Conservation (phyloP, 73 alveolate species). For the Paramecium biaurelia region DNA sequence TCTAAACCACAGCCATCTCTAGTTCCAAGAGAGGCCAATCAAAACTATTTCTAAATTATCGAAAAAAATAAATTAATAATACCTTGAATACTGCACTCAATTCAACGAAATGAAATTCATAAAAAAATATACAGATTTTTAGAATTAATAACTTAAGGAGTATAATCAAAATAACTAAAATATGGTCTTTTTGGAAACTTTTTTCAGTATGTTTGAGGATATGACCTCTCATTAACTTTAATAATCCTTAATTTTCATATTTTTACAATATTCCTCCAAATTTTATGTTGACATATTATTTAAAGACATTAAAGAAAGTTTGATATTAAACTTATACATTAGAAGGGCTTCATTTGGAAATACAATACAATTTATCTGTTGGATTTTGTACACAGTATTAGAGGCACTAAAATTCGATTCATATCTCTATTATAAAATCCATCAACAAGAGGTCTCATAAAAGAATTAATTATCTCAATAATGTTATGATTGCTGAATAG, state of each 20-base stretch:
- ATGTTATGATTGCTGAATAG: background rate
- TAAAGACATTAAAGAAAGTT: conserved; percentile 18
- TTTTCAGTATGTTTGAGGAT: conserved; percentile 37
- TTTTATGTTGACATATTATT: background rate
- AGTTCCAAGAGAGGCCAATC: conserved; percentile 43
- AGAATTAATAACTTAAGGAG: background rate
- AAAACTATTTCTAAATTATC: background rate
- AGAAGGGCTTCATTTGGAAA: conserved; percentile 36
- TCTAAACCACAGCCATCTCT: background rate
- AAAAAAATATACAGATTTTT: conserved; percentile 20
- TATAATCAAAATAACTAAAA: background rate
- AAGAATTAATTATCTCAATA: background rate
- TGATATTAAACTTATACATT: background rate
- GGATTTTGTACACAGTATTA: conserved; percentile 15
- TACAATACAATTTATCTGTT: background rate
- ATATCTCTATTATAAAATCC: background rate
- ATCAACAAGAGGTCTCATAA: conserved; percentile 42
- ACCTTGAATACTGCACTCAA: background rate
- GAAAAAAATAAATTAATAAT: conserved; percentile 3
- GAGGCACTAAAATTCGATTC: background rate
- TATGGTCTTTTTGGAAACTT: background rate
- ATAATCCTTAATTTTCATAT: background rate
- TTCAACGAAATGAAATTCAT: conserved; percentile 37
- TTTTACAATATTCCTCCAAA: background rate
- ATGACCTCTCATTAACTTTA: conserved; percentile 29